A percentile compares a stretch with the other conserved stretches of the same genome.
phyloP scores from a whole-genome alignment of 495 filamentous ascomycete genomes.

The Talaromyces stipitatus region DNA sequence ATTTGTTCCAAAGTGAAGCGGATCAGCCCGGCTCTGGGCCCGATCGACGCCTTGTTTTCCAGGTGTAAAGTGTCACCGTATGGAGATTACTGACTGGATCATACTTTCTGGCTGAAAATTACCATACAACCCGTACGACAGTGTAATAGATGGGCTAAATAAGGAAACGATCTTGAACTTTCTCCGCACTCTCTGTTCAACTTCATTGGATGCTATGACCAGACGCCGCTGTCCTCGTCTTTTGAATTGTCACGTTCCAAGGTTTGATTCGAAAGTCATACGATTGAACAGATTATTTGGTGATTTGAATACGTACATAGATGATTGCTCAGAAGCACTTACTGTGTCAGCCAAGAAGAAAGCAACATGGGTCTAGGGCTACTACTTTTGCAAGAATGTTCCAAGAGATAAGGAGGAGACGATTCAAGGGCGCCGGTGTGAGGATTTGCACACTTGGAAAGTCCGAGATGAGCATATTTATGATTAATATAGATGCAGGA shows the following conservation, averaged over 20 bases:
- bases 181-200: neutral
- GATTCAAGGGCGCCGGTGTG: neutral
- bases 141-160: neutral
- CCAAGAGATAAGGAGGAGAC: neutral
- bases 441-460: neutral
- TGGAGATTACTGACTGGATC: neutral
- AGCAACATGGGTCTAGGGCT: neutral
- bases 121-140: neutral
- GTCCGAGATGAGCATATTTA: too few relatives aligned
- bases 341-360: too few relatives aligned
- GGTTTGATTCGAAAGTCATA: too few relatives aligned
- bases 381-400: neutral
- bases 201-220: neutral
- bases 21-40: neutral
- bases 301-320: too few relatives aligned
- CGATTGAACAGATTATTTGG: too few relatives aligned
- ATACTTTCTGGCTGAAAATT: neutral
- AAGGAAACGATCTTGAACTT: neutral
- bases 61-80: neutral
- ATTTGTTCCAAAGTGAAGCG: neutral
- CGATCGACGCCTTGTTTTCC: neutral
- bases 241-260: neutral
- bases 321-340: too few relatives aligned
- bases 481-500: too few relatives aligned
- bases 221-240: neutral